Percentiles rank a stretch among this genome's conserved stretches.
phyloP scores from a whole-genome alignment of 1,284 basidiomycete genomes.

The Rhodotorula sp. region DNA sequence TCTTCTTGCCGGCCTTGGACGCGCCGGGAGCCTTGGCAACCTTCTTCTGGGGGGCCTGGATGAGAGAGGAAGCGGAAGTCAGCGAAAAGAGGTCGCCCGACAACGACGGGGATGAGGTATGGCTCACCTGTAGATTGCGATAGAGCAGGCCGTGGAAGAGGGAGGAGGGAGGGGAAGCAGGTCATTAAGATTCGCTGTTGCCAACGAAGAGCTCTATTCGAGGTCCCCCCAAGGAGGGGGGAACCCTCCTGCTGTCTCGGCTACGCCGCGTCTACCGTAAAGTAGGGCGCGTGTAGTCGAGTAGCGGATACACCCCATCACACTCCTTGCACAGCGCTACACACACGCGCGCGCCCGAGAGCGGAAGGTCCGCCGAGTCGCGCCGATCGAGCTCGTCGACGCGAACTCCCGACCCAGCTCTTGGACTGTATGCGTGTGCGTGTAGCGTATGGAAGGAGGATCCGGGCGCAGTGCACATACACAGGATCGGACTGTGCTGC shows the following conservation, averaged over 20 bases:
- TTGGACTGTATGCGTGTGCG: not conserved
- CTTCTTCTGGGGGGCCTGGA: constrained; percentile 27
- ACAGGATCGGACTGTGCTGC: not conserved
- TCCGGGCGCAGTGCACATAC: constrained; percentile 1
- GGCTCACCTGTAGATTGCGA: constrained; percentile 10
- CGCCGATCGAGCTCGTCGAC: not conserved
- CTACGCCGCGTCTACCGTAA: not conserved
- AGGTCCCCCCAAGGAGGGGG: constrained; percentile 1
- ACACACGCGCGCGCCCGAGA: too few species aligned
- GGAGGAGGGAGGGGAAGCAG: constrained; percentile 13
- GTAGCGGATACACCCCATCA: not conserved
- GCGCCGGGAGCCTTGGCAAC: constrained; percentile 40
- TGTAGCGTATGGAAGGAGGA: not conserved
- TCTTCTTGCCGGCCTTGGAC: constrained; percentile 63
- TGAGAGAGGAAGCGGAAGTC: not conserved
- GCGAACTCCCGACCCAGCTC: not conserved
- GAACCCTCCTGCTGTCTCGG: constrained; percentile 7
- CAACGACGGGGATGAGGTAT: not conserved
- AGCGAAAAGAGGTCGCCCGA: not conserved
- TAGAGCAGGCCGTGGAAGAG: not conserved
- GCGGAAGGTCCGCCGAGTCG: too few species aligned
- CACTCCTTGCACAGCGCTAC: not conserved
- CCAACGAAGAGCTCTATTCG: constrained; percentile 31
- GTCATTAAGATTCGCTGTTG: constrained; percentile 33
- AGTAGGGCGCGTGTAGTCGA: not conserved